Base-by-base conservation (phyloP, 148 eudicot genomes). In the Polygonum maritimum region DNA sequence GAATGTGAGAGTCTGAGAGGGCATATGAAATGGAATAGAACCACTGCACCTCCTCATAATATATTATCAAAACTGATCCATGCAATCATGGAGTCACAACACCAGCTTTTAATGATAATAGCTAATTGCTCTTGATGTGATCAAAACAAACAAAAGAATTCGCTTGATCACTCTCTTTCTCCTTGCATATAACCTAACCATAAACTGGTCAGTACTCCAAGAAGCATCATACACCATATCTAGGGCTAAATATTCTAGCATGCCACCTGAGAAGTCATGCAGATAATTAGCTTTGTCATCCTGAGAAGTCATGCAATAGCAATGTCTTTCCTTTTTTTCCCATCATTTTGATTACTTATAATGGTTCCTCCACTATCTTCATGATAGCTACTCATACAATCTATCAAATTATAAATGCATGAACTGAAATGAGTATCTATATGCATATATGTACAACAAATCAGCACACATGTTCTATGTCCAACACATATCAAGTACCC, bases 211-310 rank as follows among this genome's bases (percentile, higher is more conserved):
- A 36, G 19, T 67, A 65, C 41, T 19, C 18, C 70, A 35, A 35
- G 18, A 65, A 65, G 41, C 70, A 33, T 65, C 70, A 65, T 65
- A 65, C 70, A 33, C 35, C 70, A 65, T 65, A 65, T 65, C 70
- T 65, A 33, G 70, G 41, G 16, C 7, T 33, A 65, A 65, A 65
- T 41, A 14, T 26, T 33, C 39, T 33, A 65, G 41, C 12, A 15
- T 33, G 70, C 22, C 35, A 26, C 36, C 70, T 65, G 35, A 26
- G 31, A 26, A 26, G 31, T 26, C 31, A 26, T 21, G 35, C 13
- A 22, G 67, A 60, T 10, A 11, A 60, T 26, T 60, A 60, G 36
- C 67, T 60, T 22, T 60, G 26, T 60, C 67, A 60, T 1, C 67
- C 67, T 21, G 7, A 51, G 21, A 16, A 5, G 1, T 16, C 57